A percentile compares a stretch with the other conserved stretches of the same genome.
These are phyloP conservation scores for Pyricularia sp. DNA, from an alignment of 2,329 filamentous ascomycete species.

Conservation along the genomic window DNA sequence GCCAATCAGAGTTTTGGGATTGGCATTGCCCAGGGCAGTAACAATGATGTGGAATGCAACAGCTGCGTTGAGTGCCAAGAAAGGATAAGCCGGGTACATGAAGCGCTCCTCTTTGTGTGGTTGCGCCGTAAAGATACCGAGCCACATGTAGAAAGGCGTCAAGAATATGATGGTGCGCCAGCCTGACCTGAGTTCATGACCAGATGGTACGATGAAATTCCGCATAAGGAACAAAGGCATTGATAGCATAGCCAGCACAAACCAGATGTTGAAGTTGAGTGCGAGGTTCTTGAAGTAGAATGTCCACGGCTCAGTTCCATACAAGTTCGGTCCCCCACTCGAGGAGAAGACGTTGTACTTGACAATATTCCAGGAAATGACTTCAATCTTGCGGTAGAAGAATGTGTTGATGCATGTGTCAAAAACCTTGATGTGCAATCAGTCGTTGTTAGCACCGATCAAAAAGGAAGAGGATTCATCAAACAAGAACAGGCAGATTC, in stretches of 20 bases:
- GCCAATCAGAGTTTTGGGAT: slow-evolving; percentile 56
- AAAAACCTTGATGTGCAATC: slow-evolving; percentile 39
- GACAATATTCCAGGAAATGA: slow-evolving; percentile 88
- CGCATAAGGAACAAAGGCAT: slow-evolving; percentile 70
- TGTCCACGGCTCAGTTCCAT: slow-evolving; percentile 92
- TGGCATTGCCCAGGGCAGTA: slow-evolving; percentile 60
- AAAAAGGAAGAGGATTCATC: background rate
- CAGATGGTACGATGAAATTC: slow-evolving; percentile 52
- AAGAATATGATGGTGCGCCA: slow-evolving; percentile 71
- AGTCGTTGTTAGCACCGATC: background rate
- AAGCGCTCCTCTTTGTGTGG: slow-evolving; percentile 98
- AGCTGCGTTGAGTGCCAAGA: slow-evolving; percentile 80
- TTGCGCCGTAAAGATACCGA: slow-evolving; percentile 81
- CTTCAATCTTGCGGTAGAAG: slow-evolving; percentile 70
- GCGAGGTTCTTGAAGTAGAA: slow-evolving; percentile 89
- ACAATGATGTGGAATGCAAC: slow-evolving; percentile 76
- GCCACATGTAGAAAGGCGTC: slow-evolving; percentile 87
- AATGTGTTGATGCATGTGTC: slow-evolving; percentile 69
- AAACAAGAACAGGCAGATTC: background rate
- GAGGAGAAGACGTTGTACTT: slow-evolving; percentile 89
- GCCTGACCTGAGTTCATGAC: slow-evolving; percentile 57
- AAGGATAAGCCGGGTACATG: slow-evolving; percentile 95
- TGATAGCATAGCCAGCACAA: slow-evolving; percentile 65
- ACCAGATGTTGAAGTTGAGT: slow-evolving; percentile 95
- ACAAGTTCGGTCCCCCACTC: slow-evolving; percentile 77